Conservation (phyloP, 169 alveolate species). For the Cryptosporidium meleagridis region DNA sequence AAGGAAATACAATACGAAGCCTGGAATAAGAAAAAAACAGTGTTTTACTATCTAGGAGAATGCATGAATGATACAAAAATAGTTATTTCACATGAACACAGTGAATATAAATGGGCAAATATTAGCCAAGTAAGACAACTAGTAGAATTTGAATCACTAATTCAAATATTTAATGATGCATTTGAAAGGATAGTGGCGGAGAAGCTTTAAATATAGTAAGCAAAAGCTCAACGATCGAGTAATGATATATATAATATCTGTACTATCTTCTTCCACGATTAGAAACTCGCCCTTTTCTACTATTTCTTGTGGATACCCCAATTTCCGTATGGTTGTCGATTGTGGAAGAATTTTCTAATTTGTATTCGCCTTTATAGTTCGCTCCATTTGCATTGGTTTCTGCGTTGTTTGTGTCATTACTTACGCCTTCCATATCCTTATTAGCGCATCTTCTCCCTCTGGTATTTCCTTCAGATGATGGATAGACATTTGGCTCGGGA, state of each 20-base stretch:
- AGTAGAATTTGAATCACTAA: slow-evolving; percentile 53
- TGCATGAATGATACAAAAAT: slow-evolving; percentile 7
- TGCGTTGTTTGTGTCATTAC: not conserved
- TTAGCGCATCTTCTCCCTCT: slow-evolving; percentile 41
- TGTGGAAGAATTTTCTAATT: slow-evolving; percentile 28
- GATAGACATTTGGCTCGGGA: slow-evolving; percentile 54
- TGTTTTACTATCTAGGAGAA: slow-evolving; percentile 49
- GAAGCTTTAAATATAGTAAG: slow-evolving; percentile 22
- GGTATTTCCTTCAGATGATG: slow-evolving; percentile 21
- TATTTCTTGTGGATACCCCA: slow-evolving; percentile 66
- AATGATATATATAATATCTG: not conserved
- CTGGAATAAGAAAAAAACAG: slow-evolving; percentile 53
- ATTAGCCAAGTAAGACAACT: slow-evolving; percentile 49
- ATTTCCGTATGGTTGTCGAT: slow-evolving; percentile 30
- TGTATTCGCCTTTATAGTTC: slow-evolving; percentile 40
- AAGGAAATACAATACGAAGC: slow-evolving; percentile 62
- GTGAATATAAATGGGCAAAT: slow-evolving; percentile 60
- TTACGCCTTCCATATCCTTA: slow-evolving; percentile 7
- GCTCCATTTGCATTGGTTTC: not conserved
- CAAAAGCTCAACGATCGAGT: not conserved
- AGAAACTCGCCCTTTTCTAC: slow-evolving; percentile 56
- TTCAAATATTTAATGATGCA: slow-evolving; percentile 50
- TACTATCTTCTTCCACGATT: slow-evolving; percentile 50
- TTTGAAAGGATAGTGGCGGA: slow-evolving; percentile 11
- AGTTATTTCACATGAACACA: slow-evolving; percentile 52